Conservation (phyloP, 75 land plant species). For the Cunninghamia lanceolata region DNA sequence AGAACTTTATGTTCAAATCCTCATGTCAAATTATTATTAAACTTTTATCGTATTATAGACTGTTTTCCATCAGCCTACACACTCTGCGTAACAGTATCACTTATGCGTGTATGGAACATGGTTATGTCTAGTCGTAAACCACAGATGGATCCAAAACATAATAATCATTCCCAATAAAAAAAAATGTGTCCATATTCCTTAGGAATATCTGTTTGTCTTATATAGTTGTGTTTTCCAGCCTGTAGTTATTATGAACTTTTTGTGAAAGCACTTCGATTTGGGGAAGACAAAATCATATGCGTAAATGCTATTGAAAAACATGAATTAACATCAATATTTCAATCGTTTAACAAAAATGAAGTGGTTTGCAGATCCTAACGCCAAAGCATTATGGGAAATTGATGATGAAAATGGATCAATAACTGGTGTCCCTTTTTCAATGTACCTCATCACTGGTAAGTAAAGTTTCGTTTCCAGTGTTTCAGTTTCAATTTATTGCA, state of each 20-base stretch:
- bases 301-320: neutral
- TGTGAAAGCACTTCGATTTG: neutral
- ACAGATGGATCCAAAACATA: neutral
- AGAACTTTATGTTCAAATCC: neutral
- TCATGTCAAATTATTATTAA: neutral
- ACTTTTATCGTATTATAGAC: neutral
- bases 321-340: neutral
- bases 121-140: neutral
- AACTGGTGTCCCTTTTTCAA: slow-evolving; percentile 76
- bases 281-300: neutral
- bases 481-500: neutral
- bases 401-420: slow-evolving; percentile 64
- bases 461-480: neutral
- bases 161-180: neutral
- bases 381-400: slow-evolving; percentile 81
- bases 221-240: neutral
- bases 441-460: slow-evolving; percentile 83
- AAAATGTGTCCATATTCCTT: too few relatives aligned
- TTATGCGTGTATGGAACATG: neutral
- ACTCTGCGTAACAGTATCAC: neutral
- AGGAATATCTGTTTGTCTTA: neutral
- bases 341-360: neutral
- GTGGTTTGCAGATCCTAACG: slow-evolving; percentile 42
- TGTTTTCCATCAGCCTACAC: neutral
- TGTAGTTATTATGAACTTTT: neutral